Conservation (phyloP, 1,284 basidiomycete species). For the Moesziomyces antarcticus region DNA sequence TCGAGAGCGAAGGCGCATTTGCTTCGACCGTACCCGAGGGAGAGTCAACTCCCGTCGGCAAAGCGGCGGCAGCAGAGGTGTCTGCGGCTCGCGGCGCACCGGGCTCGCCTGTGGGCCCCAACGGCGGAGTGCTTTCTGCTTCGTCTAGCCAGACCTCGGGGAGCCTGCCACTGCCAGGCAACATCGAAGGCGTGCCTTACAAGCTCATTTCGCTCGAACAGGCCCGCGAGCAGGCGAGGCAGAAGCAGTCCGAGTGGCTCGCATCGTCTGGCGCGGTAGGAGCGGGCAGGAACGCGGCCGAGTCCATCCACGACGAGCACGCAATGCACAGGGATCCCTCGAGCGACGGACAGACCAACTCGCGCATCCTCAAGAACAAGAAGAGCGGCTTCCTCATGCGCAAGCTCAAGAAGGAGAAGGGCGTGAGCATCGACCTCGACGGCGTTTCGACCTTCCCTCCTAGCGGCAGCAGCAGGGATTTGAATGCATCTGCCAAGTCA, state of each 20-base stretch:
- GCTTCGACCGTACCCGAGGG: conserved; percentile 13
- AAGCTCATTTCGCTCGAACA: conserved; percentile 61
- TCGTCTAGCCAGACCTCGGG: conserved; percentile 35
- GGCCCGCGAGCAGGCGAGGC: conserved; percentile 48
- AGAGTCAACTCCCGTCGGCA: conserved; percentile 27
- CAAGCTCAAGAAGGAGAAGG: conserved; percentile 58
- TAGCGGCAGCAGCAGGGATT: conserved; percentile 27
- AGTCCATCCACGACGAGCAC: conserved; percentile 18
- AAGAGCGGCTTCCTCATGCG: conserved; percentile 58
- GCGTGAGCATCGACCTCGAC: conserved; percentile 36
- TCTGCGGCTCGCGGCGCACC: neutral
- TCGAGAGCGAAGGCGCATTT: conserved; percentile 7
- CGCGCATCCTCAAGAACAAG: conserved; percentile 54
- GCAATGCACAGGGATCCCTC: conserved; percentile 29
- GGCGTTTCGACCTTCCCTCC: conserved; percentile 34
- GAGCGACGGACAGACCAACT: conserved; percentile 21
- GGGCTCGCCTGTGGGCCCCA: conserved; percentile 8
- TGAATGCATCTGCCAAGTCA: conserved; percentile 18
- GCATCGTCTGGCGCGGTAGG: conserved; percentile 18
- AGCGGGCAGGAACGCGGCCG: conserved; percentile 11
- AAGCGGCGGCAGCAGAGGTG: conserved; percentile 8
- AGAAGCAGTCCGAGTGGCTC: conserved; percentile 48
- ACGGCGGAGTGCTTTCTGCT: conserved; percentile 12
- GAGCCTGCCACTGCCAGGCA: conserved; percentile 41
- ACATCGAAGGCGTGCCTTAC: conserved; percentile 56